Evolutionary conservation across 2,329 filamentous ascomycete genomes (phyloP), one percentile per base, ranked within the genome.

Genomic region (Fusarium staphyleae): DNA sequence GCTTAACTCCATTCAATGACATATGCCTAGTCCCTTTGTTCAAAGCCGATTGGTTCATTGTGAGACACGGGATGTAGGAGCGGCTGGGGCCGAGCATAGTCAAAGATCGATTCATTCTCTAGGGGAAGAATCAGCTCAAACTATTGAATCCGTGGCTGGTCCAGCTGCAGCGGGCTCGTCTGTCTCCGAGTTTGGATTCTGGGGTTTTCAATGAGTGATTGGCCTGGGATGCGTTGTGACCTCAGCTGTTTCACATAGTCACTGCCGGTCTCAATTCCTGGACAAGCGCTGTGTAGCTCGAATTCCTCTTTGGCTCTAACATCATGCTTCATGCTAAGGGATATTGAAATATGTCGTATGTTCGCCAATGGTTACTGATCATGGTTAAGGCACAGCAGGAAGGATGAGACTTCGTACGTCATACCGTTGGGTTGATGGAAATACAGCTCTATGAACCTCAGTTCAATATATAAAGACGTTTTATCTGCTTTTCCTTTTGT

Each of bases 61-160:
- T 36, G 36, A 61, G 52, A 60, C 57, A 57, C 48, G 48, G 57
- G 36, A 15, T 19, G 28, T 34, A 39, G 40, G 16, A 14, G 32
- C 45, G 43, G 33, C 18, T 40, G 12, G 34, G 29, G 19, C 48
- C 15, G 44, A 42, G 34, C n/a, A 8, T 34, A 13, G 9, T 13
- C 34, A 41, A 41, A 24, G 33, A 15, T 26, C 15, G 28, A 11
- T 18, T 30, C 28, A 29, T 40, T 33, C 24, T 33, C 8, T 4
- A 3, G 14, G 3, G 39, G 34, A 24, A 7, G 15, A 37, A 41
- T 56, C 44, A 3, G 7, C 39, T 5, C 5, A 7, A 7, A 19
- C n/a, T 42, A 47, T 47, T 22, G 33, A 18, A 26, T 12, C 14
- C 18, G 29, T 11, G 18, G 18, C 26, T 41, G 14, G 35, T 19